These are phyloP conservation scores for Diplocarpon rosae DNA, from an alignment of 2,329 filamentous ascomycete genomes.

Conservation along the genomic window DNA sequence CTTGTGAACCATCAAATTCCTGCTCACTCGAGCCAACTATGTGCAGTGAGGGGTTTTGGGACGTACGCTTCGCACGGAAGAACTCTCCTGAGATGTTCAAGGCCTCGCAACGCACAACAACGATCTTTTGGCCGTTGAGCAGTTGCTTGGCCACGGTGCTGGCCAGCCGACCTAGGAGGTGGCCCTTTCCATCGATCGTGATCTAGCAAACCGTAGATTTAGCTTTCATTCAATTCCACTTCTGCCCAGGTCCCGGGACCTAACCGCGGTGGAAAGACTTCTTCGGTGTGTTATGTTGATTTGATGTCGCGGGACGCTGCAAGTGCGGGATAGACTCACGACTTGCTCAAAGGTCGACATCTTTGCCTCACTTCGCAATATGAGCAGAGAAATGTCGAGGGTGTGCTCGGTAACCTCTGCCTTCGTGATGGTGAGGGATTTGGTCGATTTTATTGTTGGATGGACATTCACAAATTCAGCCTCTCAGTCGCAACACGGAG, in stretches of 20 bases:
- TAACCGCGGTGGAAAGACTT: neutral
- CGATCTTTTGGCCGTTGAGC: conserved; percentile 98
- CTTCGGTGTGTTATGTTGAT: conserved; percentile 2
- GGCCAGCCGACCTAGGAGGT: conserved; percentile 97
- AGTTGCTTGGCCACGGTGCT: conserved; percentile 98
- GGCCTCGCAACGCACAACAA: conserved; percentile 95
- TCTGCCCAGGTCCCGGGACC: neutral
- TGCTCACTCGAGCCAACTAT: conserved; percentile 7
- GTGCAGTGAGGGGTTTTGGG: conserved; percentile 14
- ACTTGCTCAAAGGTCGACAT: conserved; percentile 62
- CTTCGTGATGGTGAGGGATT: conserved; percentile 28
- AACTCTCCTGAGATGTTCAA: conserved; percentile 99
- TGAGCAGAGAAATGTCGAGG: conserved; percentile 28
- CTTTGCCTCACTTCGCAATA: conserved; percentile 31
- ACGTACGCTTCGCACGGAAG: conserved; percentile 99
- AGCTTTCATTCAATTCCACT: conserved; percentile 13
- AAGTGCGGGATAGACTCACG: conserved; percentile 41
- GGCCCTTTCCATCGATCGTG: conserved; percentile 99
- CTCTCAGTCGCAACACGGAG: conserved; percentile 7
- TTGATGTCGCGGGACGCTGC: conserved; percentile 8
- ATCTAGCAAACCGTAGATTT: conserved; percentile 47
- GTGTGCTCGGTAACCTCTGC: conserved; percentile 26
- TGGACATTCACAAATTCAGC: conserved; percentile 9
- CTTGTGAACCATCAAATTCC: conserved; percentile 10
- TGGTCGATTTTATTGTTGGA: conserved; percentile 26